Evolutionary conservation across 495 filamentous ascomycete genomes (phyloP), one percentile per base, ranked within the genome.

Genomic region (Penicillium paxilli): DNA sequence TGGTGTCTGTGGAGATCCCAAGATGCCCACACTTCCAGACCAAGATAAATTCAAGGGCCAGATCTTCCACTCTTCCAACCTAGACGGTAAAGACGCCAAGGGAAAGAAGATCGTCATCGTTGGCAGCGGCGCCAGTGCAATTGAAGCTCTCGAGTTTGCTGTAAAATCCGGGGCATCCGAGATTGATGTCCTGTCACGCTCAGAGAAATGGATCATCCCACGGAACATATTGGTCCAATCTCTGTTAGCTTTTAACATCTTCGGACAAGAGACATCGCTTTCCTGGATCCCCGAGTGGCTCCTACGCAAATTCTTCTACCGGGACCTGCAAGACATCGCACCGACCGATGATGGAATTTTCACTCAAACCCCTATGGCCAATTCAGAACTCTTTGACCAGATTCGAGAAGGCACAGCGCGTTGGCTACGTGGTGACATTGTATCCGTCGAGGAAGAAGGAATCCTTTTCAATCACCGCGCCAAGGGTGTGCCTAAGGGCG

Each of bases 121-220:
- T 54, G 90, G 89, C 8, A 88, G 90, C 17, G 90, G 90, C 5
- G 90, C 90, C 11, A 88, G 84, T 54, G 90, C 90, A 1, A 87
- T 94, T 11, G 91, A 96, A 70, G 90, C 88, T 1, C 72, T 94
- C 22, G 90, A 96, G 57, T 94, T 91, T 58, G 89, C 87, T 7
- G 80, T 86, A 17, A 70, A 83, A 42, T 80, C 83, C 35, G 79
- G 82, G 2, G 90, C 89, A 0, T 71, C 70, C 6, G 83, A 86
- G 56, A 86, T 88, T 1, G 84, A 87, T 55, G 83, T 96, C 16
- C 78, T 94, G 5, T 84, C 89, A 1, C 81, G 90, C 14, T 86
- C 83, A 21, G 90, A 94, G 62, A 94, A 94, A 73, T 94, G 90
- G 90, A 87, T 94, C 47, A 92, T 94, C 49, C 91, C 90, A 3